These are phyloP conservation scores for Oryza meyeriana DNA, from an alignment of 176 grass and related monocot species.

Conservation along the genomic window DNA sequence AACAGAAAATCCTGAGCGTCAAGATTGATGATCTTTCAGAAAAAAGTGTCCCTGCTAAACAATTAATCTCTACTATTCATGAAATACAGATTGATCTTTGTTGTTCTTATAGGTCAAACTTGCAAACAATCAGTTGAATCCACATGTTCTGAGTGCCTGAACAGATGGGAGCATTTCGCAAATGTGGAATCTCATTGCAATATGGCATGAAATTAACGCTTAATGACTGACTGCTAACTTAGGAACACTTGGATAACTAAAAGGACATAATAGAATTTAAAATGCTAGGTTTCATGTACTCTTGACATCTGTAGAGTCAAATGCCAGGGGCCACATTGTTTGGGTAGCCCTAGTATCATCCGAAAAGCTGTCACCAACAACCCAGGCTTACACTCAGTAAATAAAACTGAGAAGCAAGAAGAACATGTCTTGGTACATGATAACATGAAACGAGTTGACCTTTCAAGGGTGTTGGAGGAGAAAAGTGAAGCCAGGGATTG, in stretches of 20 bases:
- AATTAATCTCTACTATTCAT: not conserved
- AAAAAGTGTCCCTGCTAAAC: not conserved
- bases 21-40: not conserved
- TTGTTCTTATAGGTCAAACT: not conserved
- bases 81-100: not conserved
- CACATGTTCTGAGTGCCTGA: not conserved
- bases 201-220: not conserved
- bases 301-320: slow-evolving; percentile 5
- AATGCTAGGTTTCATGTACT: not conserved
- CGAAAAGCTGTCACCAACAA: slow-evolving; percentile 4
- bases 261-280: not conserved
- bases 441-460: not conserved
- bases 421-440: not conserved
- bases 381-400: not conserved
- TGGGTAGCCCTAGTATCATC: not conserved
- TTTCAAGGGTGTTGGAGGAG: not conserved
- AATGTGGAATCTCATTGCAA: not conserved
- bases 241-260: slow-evolving; percentile 1
- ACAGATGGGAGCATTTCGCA: not conserved
- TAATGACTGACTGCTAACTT: not conserved
- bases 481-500: not conserved
- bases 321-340: not conserved
- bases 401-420: not conserved
- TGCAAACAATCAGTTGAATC: not conserved
- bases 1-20: not conserved